Evolutionary conservation across 2,329 filamentous ascomycete genomes (phyloP).

Genomic region (Cercospora janseana): DNA sequence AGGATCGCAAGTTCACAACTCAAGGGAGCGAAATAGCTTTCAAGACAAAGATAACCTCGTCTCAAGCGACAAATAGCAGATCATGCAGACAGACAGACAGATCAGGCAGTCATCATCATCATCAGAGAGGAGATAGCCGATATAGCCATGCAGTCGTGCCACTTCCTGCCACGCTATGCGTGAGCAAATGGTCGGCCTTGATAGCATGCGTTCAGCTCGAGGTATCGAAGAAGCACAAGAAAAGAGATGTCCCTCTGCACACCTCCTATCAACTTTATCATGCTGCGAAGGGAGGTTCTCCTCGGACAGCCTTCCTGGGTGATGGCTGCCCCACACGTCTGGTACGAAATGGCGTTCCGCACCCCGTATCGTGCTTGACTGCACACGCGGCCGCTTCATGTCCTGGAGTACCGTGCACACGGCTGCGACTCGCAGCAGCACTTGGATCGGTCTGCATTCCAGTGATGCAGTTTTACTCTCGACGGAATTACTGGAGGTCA

Average conservation of each 20-base stretch:
- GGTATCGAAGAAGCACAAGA: conserved; percentile 22
- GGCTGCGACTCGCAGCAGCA: neutral
- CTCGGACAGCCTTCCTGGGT: conserved; percentile 26
- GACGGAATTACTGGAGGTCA: neutral
- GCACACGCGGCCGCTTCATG: conserved; percentile 9
- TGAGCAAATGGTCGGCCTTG: conserved; percentile 17
- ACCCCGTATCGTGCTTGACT: conserved; percentile 4
- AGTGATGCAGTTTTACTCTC: neutral
- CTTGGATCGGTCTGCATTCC: neutral
- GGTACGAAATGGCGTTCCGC: conserved; percentile 14
- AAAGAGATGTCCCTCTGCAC: conserved; percentile 7
- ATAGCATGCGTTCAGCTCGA: conserved; percentile 32
- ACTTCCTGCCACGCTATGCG: conserved; percentile 20
- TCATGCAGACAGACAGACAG: conserved; percentile 24
- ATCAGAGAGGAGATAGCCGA: conserved; percentile 31
- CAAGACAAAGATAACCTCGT: conserved; percentile 30
- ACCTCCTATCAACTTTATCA: conserved; percentile 14
- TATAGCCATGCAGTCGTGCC: conserved; percentile 29
- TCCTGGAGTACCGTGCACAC: neutral
- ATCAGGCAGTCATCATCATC: conserved; percentile 13
- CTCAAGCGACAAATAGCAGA: conserved; percentile 28
- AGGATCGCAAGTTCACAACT: conserved; percentile 28
- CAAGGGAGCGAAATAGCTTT: conserved; percentile 28
- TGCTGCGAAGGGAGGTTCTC: conserved; percentile 16
- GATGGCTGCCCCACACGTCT: conserved; percentile 17